Evolutionary conservation across 495 filamentous ascomycete species (phyloP), one percentile per base, ranked within the genome.

Genomic region (Xylaria telfairii): DNA sequence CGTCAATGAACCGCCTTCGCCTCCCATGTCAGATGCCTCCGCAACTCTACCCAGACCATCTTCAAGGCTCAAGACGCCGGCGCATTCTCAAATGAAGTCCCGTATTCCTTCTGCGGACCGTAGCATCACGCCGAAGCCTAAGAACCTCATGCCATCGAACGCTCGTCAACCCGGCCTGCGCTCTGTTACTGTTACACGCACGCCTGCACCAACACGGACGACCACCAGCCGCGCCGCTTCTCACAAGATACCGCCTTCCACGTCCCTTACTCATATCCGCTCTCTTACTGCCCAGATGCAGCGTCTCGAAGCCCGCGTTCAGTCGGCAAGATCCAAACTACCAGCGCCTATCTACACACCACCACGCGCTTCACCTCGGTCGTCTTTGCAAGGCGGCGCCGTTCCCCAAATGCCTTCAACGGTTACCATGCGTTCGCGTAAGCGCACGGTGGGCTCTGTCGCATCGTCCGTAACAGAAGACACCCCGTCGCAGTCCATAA

Each of bases 271-370:
- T 68, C 96, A 99, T 75, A 95, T 98, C 76, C 93, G 96, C 32
- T 91, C 90, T 3, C 88, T 99, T 65, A 96, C 95, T 68, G 94
- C 93, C 28, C 96, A 98, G 81, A 98, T 99, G 96, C 93, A 97
- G 79, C 90, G 91, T 71, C 89, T 99, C 49, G 96, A 98, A 79
- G 92, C 95, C 68, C 87, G 95, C 39, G 94, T 99, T 8, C 94
- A 98, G 60, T 93, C 92, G n/a, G 96, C 92, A 30, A 90, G 93
- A 71, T 97, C 94, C 41, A 97, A 97, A 79, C 87, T 99, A 3
- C 96, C 96, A 1, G 92, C 89, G 5, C 93, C 93, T 12, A 88
- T 88, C 17, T 87, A 83, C 61, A 95, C 93, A 2, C 94, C 96
- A 6, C 93, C 95, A n/a, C 90, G 91, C 34, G 84, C 87, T 34